Evolutionary conservation across 495 filamentous ascomycete species (phyloP).

Genomic region (Clohesyomyces aquaticus): DNA sequence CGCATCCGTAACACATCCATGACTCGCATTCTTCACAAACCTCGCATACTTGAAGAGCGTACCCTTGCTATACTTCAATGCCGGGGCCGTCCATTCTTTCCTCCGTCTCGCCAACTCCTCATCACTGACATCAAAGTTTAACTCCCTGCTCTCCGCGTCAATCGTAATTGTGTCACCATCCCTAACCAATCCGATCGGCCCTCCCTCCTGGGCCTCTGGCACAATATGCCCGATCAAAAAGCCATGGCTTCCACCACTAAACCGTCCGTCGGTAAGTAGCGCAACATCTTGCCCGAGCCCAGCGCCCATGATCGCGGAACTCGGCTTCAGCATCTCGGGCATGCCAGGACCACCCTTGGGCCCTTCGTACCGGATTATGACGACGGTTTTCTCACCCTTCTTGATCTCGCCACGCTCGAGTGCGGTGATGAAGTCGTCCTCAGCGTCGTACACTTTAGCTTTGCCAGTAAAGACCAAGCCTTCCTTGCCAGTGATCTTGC

Average conservation of each 20-base stretch:
- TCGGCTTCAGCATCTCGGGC: constrained; percentile 88
- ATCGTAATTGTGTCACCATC: constrained; percentile 73
- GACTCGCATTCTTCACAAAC: constrained; percentile 71
- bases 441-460: constrained; percentile 80
- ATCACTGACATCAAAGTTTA: constrained; percentile 62
- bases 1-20: constrained; percentile 78
- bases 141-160: constrained; percentile 66
- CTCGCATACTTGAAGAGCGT: constrained; percentile 78
- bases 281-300: constrained; percentile 83
- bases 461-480: constrained; percentile 85
- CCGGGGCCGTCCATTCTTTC: constrained; percentile 67
- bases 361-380: constrained; percentile 95
- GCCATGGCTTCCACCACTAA: constrained; percentile 76
- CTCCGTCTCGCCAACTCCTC: constrained; percentile 68
- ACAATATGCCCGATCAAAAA: constrained; percentile 80
- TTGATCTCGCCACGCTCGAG: constrained; percentile 72
- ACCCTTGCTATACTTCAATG: constrained; percentile 68
- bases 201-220: constrained; percentile 70
- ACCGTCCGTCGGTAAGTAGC: constrained; percentile 76
- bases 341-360: constrained; percentile 81
- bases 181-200: constrained; percentile 67
- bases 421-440: constrained; percentile 52
- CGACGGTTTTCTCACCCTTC: constrained; percentile 97
- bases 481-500: constrained; percentile 99
- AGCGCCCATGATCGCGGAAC: constrained; percentile 81